A percentile compares a stretch with the other conserved stretches of the same genome.
Conservation (phyloP, 2,329 filamentous ascomycete genomes). For the Sclerotinia minor region DNA sequence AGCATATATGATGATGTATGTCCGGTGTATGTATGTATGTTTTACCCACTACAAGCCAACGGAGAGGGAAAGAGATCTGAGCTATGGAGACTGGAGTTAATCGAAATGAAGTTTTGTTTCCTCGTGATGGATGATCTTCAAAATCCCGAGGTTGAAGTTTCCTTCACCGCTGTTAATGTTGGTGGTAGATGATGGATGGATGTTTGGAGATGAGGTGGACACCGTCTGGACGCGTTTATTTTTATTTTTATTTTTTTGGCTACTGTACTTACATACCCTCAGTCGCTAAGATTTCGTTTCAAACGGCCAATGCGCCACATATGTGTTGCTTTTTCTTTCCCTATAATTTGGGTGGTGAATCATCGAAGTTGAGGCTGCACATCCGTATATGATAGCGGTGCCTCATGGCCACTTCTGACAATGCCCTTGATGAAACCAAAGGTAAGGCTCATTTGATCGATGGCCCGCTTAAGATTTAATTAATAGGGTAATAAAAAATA, state of each 20-base stretch:
- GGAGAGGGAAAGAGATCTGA: not conserved
- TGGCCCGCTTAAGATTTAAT: not conserved
- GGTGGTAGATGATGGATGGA: conserved; percentile 7
- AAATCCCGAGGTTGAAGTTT: conserved; percentile 10
- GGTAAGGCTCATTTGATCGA: conserved; percentile 16
- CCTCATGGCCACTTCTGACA: conserved; percentile 17
- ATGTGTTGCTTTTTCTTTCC: not conserved
- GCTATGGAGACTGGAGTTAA: conserved; percentile 1
- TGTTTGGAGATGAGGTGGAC: not conserved
- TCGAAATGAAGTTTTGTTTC: conserved; percentile 16
- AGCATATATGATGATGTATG: conserved; percentile 12
- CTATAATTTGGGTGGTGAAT: not conserved
- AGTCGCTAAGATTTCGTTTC: conserved; percentile 10
- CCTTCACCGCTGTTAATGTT: conserved; percentile 20
- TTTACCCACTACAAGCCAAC: not conserved
- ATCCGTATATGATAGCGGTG: not conserved
- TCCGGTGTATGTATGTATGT: conserved; percentile 11
- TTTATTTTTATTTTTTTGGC: not conserved
- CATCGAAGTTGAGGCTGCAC: not conserved
- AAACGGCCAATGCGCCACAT: not conserved
- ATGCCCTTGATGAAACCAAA: conserved; percentile 14
- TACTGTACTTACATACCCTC: not conserved
- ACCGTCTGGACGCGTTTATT: conserved; percentile 9
- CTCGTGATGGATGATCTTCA: conserved; percentile 8
- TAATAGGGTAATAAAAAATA: not conserved